phyloP scores from a whole-genome alignment of 257 asterid species.

The Ajuga chamaepitys region DNA sequence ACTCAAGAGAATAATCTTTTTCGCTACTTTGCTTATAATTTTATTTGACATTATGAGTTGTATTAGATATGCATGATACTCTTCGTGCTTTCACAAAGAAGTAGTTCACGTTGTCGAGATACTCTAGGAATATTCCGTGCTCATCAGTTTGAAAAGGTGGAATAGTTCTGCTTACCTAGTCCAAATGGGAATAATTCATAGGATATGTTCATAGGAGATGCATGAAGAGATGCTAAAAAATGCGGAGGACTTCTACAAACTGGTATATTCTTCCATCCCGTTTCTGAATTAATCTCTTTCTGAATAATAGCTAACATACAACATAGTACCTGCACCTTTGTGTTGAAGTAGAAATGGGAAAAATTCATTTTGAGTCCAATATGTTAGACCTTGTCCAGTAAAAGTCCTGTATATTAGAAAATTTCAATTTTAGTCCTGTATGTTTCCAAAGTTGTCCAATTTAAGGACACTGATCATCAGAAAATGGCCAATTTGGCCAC shows the following conservation, averaged over 20 bases:
- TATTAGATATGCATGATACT: slow-evolving; percentile 82
- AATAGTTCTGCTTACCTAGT: slow-evolving; percentile 78
- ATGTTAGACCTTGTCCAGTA: too few species aligned
- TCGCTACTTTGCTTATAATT: background rate
- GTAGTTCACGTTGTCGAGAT: slow-evolving; percentile 94
- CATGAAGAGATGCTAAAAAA: slow-evolving; percentile 91
- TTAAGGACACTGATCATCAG: too few species aligned
- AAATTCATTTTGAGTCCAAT: too few species aligned
- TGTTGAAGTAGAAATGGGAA: too few species aligned
- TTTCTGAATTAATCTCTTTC: too few species aligned
- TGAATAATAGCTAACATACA: background rate
- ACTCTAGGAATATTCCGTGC: slow-evolving; percentile 90
- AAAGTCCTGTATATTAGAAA: too few species aligned
- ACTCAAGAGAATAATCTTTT: background rate
- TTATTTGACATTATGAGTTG: slow-evolving; percentile 4
- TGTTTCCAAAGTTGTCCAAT: too few species aligned
- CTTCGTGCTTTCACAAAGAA: slow-evolving; percentile 90
- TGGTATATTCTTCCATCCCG: slow-evolving; percentile 29
- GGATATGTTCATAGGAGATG: too few species aligned
- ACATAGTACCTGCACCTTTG: background rate
- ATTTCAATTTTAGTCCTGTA: too few species aligned
- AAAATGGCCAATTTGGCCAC: too few species aligned
- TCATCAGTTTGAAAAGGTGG: slow-evolving; percentile 93
- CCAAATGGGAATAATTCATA: slow-evolving; percentile 74
- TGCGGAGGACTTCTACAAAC: slow-evolving; percentile 80